phyloP scores from a whole-genome alignment of 116 monocot genomes.

The Papilionanthe hybrid region DNA sequence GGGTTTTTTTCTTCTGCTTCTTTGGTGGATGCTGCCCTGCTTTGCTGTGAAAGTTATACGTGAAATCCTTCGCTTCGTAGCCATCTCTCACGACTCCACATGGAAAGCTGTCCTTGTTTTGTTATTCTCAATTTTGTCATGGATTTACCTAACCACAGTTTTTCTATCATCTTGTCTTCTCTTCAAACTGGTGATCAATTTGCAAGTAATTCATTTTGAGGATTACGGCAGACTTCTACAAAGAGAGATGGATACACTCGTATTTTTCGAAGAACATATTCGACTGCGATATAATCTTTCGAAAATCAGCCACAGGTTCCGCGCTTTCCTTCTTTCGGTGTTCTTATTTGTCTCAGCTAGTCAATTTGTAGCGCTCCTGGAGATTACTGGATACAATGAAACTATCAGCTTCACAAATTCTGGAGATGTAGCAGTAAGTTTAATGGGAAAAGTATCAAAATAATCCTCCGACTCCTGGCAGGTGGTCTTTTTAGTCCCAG shows the following conservation, averaged over 20 bases:
- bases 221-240: conserved; percentile 57
- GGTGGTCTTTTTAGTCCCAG: too few species aligned
- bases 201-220: conserved; percentile 86
- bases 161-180: conserved; percentile 58
- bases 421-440: conserved; percentile 70
- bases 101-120: conserved; percentile 45
- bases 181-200: conserved; percentile 71
- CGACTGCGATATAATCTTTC: conserved; percentile 67
- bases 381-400: conserved; percentile 51
- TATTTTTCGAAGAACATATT: conserved; percentile 63
- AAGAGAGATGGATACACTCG: conserved; percentile 37
- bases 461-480: too few species aligned
- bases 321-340: conserved; percentile 56
- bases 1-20: conserved; percentile 50
- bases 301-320: conserved; percentile 89
- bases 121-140: conserved; percentile 55
- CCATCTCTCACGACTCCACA: conserved; percentile 30
- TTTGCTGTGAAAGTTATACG: conserved; percentile 45
- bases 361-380: conserved; percentile 54
- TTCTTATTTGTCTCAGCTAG: conserved; percentile 58
- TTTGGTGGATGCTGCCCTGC: conserved; percentile 71
- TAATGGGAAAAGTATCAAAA: too few species aligned
- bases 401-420: conserved; percentile 59
- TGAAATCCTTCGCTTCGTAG: conserved; percentile 41
- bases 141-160: conserved; percentile 64